These are phyloP conservation scores for Aphanoascus verrucosus DNA, from an alignment of 2,329 filamentous ascomycete genomes.

Conservation along the genomic window DNA sequence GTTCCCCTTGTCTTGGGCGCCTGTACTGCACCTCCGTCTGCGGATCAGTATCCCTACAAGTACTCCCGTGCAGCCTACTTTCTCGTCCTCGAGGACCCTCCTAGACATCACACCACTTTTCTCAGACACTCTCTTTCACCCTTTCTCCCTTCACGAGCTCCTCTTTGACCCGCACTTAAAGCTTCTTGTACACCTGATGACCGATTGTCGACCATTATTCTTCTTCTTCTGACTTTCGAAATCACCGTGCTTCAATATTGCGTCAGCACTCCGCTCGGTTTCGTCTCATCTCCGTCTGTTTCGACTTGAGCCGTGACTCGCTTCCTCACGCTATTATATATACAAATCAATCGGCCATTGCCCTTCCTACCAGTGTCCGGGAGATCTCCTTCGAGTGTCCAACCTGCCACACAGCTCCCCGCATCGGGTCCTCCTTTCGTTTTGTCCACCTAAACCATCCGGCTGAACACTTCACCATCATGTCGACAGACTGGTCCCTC, in stretches of 20 bases:
- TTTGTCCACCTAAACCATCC: background rate
- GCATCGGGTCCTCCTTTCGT: background rate
- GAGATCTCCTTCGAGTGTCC: background rate
- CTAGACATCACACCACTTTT: slow-evolving; percentile 8
- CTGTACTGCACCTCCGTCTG: background rate
- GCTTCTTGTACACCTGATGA: background rate
- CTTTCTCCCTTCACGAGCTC: slow-evolving; percentile 1
- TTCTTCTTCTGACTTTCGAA: background rate
- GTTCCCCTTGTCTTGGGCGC: background rate
- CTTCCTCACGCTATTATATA: background rate
- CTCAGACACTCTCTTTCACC: background rate
- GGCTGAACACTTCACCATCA: slow-evolving; percentile 12
- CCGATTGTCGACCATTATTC: background rate
- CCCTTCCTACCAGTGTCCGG: background rate
- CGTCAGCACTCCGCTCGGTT: background rate
- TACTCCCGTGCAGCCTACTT: background rate
- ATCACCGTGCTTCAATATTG: background rate
- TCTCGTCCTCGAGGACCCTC: background rate
- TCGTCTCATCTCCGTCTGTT: background rate
- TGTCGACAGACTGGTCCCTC: slow-evolving; percentile 57
- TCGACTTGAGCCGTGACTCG: background rate
- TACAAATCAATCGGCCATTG: background rate
- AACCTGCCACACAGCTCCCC: background rate
- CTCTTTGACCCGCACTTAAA: background rate
- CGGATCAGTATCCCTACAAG: background rate